Percentiles rank a stretch among this genome's conserved stretches.
phyloP scores from a whole-genome alignment of 2,329 filamentous ascomycete species.

The Aphanocladium album region DNA sequence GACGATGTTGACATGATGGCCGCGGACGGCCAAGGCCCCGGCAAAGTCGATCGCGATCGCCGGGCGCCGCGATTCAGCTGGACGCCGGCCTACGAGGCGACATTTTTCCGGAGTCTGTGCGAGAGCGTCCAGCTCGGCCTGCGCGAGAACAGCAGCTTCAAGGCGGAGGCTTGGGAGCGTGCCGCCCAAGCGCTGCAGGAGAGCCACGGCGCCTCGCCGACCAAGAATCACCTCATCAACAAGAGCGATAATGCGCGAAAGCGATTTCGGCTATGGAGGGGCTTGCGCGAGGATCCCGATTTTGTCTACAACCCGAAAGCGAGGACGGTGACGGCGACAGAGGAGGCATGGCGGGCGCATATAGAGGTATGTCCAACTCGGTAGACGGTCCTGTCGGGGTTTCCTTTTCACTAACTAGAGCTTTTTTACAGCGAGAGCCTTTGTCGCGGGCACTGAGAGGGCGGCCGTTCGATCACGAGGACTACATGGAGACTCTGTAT shows the following conservation, averaged over 20 bases:
- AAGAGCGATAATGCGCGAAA: conserved; percentile 60
- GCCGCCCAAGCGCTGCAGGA: conserved; percentile 50
- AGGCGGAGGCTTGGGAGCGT: conserved; percentile 56
- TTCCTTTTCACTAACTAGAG: conserved; percentile 15
- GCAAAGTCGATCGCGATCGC: conserved; percentile 34
- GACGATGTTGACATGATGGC: conserved; percentile 34
- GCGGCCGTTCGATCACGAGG: conserved; percentile 55
- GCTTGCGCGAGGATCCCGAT: conserved; percentile 51
- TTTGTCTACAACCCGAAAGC: conserved; percentile 49
- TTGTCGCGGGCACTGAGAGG: conserved; percentile 52
- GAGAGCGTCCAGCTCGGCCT: conserved; percentile 54
- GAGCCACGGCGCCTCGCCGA: conserved; percentile 51
- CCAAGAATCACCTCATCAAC: conserved; percentile 58
- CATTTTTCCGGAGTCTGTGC: conserved; percentile 57
- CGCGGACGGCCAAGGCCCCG: conserved; percentile 28
- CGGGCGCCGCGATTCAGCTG: conserved; percentile 54
- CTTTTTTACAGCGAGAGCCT: conserved; percentile 45
- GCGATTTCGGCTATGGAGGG: conserved; percentile 57
- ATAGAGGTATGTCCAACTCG: conserved; percentile 41
- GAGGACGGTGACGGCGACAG: conserved; percentile 49
- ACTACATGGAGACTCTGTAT: conserved; percentile 56
- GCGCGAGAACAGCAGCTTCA: conserved; percentile 56
- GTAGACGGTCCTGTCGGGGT: background rate
- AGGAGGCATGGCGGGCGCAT: conserved; percentile 53
- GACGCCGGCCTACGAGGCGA: conserved; percentile 54